Conservation (phyloP, 768 basidiomycete species). For the Dentipellis fragilis region DNA sequence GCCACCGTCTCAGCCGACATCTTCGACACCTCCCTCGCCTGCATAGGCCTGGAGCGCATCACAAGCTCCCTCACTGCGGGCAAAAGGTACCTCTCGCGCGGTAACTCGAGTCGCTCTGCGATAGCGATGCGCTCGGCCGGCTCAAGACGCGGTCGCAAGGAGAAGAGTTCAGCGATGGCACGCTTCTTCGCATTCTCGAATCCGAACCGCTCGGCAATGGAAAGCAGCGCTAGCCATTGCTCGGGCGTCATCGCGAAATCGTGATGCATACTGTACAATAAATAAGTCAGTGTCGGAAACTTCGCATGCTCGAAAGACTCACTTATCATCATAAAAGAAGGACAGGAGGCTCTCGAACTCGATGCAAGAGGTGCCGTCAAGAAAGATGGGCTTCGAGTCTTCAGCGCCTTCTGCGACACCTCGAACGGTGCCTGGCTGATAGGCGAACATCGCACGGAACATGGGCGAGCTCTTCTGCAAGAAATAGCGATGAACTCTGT, state of each 20-base stretch:
- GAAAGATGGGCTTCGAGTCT: neutral
- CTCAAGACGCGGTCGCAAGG: neutral
- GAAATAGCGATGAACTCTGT: neutral
- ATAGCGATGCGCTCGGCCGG: neutral
- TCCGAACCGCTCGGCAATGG: neutral
- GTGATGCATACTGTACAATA: neutral
- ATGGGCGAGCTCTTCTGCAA: neutral
- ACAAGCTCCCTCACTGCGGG: neutral
- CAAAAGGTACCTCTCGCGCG: neutral
- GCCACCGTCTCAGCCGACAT: neutral
- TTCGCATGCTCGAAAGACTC: neutral
- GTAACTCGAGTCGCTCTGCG: neutral
- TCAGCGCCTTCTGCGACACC: neutral
- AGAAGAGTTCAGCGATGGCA: neutral
- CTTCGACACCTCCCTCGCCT: neutral
- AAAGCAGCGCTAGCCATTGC: neutral
- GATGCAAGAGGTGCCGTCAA: neutral
- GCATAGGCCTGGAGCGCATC: neutral
- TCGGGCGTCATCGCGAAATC: neutral
- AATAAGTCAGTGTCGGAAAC: neutral
- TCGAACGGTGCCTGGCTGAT: neutral
- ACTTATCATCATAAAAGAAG: neutral
- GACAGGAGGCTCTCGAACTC: slow-evolving; percentile 1
- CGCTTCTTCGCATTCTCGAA: neutral
- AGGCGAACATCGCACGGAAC: slow-evolving; percentile 4